Conservation (phyloP, 352 stramenopile species). For the Phytopythium mirpurense region DNA sequence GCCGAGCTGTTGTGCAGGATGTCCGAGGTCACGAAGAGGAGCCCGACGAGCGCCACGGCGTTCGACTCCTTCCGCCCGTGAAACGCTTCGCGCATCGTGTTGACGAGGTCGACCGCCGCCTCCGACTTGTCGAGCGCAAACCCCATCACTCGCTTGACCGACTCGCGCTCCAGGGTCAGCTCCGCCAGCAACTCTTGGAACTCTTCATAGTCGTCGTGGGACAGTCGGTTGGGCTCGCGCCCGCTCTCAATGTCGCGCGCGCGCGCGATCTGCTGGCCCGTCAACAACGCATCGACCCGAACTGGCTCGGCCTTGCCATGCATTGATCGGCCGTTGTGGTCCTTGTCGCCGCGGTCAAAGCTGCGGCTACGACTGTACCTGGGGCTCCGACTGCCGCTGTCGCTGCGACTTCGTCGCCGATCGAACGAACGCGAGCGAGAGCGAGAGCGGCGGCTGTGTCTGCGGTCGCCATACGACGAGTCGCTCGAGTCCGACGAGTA, state of each 20-base stretch:
- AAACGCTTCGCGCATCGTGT: slow-evolving; percentile 42
- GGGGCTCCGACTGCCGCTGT: slow-evolving; percentile 4
- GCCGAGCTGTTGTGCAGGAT: slow-evolving; percentile 89
- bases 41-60: slow-evolving; percentile 45
- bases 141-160: slow-evolving; percentile 68
- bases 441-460: slow-evolving; percentile 2
- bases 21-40: slow-evolving; percentile 83
- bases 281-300: slow-evolving; percentile 34
- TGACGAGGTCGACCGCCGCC: slow-evolving; percentile 60
- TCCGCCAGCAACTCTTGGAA: slow-evolving; percentile 36
- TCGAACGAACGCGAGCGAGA: slow-evolving; percentile 7
- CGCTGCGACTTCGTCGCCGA: slow-evolving; percentile 11
- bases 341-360: neutral
- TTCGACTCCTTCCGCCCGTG: slow-evolving; percentile 23
- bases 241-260: slow-evolving; percentile 61
- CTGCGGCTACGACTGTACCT: slow-evolving; percentile 22
- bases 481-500: slow-evolving; percentile 3
- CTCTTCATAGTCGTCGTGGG: slow-evolving; percentile 44
- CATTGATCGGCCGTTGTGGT: neutral
- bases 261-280: slow-evolving; percentile 67
- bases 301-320: slow-evolving; percentile 3
- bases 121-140: slow-evolving; percentile 81
- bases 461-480: slow-evolving; percentile 2
- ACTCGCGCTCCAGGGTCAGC: slow-evolving; percentile 61
- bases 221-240: slow-evolving; percentile 43